These are phyloP conservation scores for Botrytis squamosa DNA, from an alignment of 2,329 filamentous ascomycete genomes.

Conservation along the genomic window DNA sequence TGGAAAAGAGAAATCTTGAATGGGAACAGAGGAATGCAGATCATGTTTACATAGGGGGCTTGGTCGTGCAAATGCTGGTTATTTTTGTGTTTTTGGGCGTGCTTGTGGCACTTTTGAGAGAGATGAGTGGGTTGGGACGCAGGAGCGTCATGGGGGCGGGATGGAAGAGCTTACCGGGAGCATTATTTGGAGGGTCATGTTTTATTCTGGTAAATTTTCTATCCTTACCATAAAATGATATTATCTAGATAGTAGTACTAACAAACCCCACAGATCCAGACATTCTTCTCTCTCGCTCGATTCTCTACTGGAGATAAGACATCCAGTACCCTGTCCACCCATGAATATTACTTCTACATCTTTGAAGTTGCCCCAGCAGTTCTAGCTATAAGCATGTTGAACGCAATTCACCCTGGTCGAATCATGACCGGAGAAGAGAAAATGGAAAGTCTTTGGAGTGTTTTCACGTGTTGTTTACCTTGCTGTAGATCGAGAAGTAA, in stretches of 20 bases:
- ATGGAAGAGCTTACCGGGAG: background rate
- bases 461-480: background rate
- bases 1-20: background rate
- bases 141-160: background rate
- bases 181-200: background rate
- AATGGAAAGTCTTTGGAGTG: background rate
- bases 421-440: background rate
- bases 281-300: background rate
- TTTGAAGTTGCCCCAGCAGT: background rate
- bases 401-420: background rate
- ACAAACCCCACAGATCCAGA: background rate
- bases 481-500: background rate
- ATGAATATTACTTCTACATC: background rate
- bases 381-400: background rate
- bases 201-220: background rate
- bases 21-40: constrained; percentile 38
- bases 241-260: background rate
- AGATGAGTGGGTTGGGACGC: background rate
- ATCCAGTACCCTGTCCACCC: background rate
- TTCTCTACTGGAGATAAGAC: background rate
- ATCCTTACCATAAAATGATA: background rate
- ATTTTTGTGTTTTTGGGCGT: constrained; percentile 44
- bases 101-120: background rate
- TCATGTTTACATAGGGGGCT: constrained; percentile 53
- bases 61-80: constrained; percentile 51